Evolutionary conservation across 192 early-diverging fungal genomes (phyloP).

Genomic region (Lunasporangiospora selenospora): DNA sequence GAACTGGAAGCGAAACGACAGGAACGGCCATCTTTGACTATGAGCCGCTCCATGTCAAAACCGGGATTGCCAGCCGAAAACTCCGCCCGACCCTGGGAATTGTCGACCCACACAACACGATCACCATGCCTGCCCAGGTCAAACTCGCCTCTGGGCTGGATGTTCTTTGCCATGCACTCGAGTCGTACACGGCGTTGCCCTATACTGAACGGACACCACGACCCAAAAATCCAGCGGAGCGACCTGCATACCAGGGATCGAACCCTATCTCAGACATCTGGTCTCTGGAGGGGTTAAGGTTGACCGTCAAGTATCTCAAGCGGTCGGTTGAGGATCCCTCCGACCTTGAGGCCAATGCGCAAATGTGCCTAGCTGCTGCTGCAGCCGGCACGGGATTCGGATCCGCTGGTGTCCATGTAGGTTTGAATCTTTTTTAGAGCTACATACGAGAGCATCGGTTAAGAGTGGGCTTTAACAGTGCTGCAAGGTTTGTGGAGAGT

Average conservation of each 20-base stretch:
- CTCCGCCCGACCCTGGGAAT: conserved; percentile 87
- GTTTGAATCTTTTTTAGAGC: conserved; percentile 84
- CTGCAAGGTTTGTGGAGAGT: no score
- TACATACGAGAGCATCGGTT: no score
- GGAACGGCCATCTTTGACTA: conserved; percentile 96
- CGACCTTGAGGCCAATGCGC: conserved; percentile 66
- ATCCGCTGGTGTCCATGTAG: conserved; percentile 90
- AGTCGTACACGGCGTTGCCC: conserved; percentile 92
- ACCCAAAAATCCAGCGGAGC: conserved; percentile 79
- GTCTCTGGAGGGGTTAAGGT: conserved; percentile 78
- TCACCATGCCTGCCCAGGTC: conserved; percentile 85
- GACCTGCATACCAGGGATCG: conserved; percentile 92
- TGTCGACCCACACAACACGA: conserved; percentile 88
- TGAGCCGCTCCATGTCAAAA: conserved; percentile 83
- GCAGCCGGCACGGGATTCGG: conserved; percentile 92
- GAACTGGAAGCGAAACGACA: conserved; percentile 90
- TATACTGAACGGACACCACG: conserved; percentile 79
- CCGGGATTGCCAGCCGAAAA: conserved; percentile 86
- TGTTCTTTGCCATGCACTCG: conserved; percentile 90
- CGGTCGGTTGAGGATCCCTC: conserved; percentile 72
- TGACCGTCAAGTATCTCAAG: conserved; percentile 83
- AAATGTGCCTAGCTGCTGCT: conserved; percentile 91
- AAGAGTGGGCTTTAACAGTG: no score
- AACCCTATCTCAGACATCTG: conserved; percentile 95
- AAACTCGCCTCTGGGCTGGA: conserved; percentile 87